Conservation (phyloP, 164 flowering plant species). For the Umbellularia californica region DNA sequence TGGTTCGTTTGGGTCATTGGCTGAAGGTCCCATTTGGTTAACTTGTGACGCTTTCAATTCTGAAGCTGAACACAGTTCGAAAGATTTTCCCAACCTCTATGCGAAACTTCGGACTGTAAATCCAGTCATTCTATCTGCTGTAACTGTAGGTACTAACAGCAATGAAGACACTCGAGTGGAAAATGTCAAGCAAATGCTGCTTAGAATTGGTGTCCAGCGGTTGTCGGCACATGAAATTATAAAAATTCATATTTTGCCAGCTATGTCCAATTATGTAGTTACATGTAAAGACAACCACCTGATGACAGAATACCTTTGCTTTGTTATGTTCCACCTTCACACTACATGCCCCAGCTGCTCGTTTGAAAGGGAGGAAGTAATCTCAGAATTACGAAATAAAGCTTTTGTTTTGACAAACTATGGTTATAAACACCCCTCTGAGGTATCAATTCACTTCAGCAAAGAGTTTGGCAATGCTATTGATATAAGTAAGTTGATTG, state of each 20-base stretch:
- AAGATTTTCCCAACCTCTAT: constrained; percentile 57
- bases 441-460: constrained; percentile 71
- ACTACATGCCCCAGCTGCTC: constrained; percentile 57
- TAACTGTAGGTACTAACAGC: constrained; percentile 19
- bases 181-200: constrained; percentile 48
- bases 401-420: constrained; percentile 65
- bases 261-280: constrained; percentile 35
- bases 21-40: constrained; percentile 80
- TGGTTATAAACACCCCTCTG: constrained; percentile 57
- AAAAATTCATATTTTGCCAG: constrained; percentile 64
- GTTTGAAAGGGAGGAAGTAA: constrained; percentile 47
- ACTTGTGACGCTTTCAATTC: constrained; percentile 39
- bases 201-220: constrained; percentile 61
- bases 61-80: constrained; percentile 37
- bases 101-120: constrained; percentile 65
- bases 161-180: constrained; percentile 25
- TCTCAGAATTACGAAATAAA: constrained; percentile 51
- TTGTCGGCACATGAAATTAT: constrained; percentile 81
- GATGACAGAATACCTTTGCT: constrained; percentile 70
- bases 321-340: constrained; percentile 74
- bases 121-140: constrained; percentile 49
- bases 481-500: constrained; percentile 43
- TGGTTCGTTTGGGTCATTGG: constrained; percentile 68
- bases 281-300: constrained; percentile 29
- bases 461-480: constrained; percentile 63